A percentile compares a stretch with the other conserved stretches of the same genome.
These are phyloP conservation scores for Craspedostauros australis DNA, from an alignment of 108 stramenopile species.

Conservation along the genomic window DNA sequence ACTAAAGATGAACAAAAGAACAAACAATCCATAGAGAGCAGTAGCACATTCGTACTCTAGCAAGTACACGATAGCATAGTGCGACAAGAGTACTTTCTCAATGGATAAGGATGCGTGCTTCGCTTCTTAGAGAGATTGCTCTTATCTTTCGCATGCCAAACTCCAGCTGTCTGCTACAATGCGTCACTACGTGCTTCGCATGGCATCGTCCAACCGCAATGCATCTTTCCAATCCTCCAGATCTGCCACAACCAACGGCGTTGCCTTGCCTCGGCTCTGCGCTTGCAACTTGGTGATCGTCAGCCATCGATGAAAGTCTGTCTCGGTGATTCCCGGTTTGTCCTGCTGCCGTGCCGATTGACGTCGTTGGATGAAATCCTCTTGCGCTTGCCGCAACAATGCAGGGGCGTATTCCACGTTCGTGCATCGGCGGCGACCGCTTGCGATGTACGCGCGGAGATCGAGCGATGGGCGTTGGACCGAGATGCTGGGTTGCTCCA, in stretches of 20 bases:
- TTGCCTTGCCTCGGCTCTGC: conserved; percentile 16
- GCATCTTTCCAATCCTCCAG: conserved; percentile 31
- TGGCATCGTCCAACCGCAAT: conserved; percentile 31
- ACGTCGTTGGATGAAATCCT: conserved; percentile 46
- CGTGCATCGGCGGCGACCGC: too few species aligned
- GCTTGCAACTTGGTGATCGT: conserved; percentile 41
- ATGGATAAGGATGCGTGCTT: too few species aligned
- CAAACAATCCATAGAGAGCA: not conserved
- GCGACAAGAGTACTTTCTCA: too few species aligned
- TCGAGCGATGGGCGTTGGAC: too few species aligned
- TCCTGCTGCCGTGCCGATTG: conserved; percentile 2
- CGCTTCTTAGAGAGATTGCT: too few species aligned
- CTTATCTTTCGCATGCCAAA: too few species aligned
- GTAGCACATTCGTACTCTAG: too few species aligned
- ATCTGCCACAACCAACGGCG: conserved; percentile 11
- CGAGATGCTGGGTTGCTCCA: too few species aligned
- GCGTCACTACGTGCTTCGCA: too few species aligned
- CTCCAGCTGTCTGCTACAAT: too few species aligned
- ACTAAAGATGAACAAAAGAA: conserved; percentile 13
- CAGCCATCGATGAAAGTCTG: conserved; percentile 61
- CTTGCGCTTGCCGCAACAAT: conserved; percentile 31
- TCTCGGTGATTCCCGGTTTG: conserved; percentile 31
- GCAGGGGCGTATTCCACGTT: conserved; percentile 7
- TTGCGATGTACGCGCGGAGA: too few species aligned
- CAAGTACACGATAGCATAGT: too few species aligned